Conservation (phyloP, 768 basidiomycete genomes). For the Trametes cubensis region DNA sequence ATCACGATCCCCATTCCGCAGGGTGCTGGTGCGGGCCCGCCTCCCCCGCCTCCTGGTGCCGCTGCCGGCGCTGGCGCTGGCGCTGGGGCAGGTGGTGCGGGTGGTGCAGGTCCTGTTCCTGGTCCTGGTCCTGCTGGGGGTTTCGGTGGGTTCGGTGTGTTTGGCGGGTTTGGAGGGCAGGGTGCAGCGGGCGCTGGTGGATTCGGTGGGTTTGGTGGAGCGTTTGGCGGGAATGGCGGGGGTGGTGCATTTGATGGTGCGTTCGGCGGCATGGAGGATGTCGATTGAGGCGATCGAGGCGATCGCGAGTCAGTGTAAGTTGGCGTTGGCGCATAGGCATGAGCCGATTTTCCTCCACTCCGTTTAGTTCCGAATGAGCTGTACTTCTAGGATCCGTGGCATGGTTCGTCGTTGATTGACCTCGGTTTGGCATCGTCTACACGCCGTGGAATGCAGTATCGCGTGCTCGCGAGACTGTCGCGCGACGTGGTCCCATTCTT, state of each 20-base stretch:
- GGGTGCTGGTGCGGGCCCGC: too few relatives aligned
- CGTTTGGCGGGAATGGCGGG: not conserved
- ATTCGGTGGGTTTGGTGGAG: not conserved
- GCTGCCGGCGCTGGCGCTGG: not conserved
- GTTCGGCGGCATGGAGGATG: slow-evolving; percentile 24
- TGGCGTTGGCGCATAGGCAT: not conserved
- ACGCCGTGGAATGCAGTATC: too few relatives aligned
- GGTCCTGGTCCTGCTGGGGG: not conserved
- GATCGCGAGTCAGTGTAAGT: not conserved
- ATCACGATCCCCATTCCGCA: not conserved
- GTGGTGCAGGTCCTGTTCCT: too few relatives aligned
- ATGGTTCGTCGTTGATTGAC: too few relatives aligned
- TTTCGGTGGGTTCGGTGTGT: not conserved
- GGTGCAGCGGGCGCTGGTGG: not conserved
- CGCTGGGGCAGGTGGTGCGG: not conserved
- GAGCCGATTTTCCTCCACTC: not conserved
- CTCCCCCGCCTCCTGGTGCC: not conserved
- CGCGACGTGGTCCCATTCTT: too few relatives aligned
- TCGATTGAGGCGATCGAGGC: slow-evolving; percentile 13
- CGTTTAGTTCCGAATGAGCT: too few relatives aligned
- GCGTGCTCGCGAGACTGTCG: too few relatives aligned
- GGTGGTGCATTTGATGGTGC: slow-evolving; percentile 4
- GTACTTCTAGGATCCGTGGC: too few relatives aligned
- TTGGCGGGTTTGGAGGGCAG: not conserved
- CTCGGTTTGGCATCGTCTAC: too few relatives aligned